phyloP scores from a whole-genome alignment of 1,284 basidiomycete genomes.

The Cutaneotrichosporon cavernicola region DNA sequence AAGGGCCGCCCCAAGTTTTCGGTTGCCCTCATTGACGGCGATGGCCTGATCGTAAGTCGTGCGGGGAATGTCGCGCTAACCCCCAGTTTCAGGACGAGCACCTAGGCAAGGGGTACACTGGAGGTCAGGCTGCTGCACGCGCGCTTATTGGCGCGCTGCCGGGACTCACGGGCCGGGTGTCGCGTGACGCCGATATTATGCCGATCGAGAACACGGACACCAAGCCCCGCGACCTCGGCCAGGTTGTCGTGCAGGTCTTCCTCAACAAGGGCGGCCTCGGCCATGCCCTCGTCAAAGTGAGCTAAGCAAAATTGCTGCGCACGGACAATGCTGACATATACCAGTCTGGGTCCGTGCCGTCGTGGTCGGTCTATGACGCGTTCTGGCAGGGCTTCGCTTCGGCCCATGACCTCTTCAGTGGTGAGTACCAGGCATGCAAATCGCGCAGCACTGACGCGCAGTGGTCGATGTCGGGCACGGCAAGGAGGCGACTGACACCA shows the following conservation, averaged over 20 bases:
- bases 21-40: slow-evolving; percentile 45
- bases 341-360: slow-evolving; percentile 37
- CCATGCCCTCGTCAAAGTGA: slow-evolving; percentile 41
- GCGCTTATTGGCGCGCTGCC: slow-evolving; percentile 35
- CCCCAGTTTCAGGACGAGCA: slow-evolving; percentile 36
- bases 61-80: neutral
- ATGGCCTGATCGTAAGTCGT: slow-evolving; percentile 43
- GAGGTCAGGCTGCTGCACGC: slow-evolving; percentile 44
- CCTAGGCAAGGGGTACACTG: slow-evolving; percentile 36
- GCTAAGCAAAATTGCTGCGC: slow-evolving; percentile 6
- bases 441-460: slow-evolving; percentile 44
- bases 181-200: neutral
- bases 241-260: slow-evolving; percentile 43
- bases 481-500: slow-evolving; percentile 64
- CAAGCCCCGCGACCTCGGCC: slow-evolving; percentile 17
- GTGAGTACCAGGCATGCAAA: slow-evolving; percentile 23
- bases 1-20: slow-evolving; percentile 32
- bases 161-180: slow-evolving; percentile 21
- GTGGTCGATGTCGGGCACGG: slow-evolving; percentile 69
- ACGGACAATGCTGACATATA: neutral
- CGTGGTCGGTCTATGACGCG: slow-evolving; percentile 36
- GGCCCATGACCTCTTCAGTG: slow-evolving; percentile 43
- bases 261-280: slow-evolving; percentile 46
- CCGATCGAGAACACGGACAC: slow-evolving; percentile 6
- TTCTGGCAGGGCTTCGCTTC: slow-evolving; percentile 48